Evolutionary conservation across 176 grass and related monocot species (phyloP).

Genomic region (Thalia dealbata): DNA sequence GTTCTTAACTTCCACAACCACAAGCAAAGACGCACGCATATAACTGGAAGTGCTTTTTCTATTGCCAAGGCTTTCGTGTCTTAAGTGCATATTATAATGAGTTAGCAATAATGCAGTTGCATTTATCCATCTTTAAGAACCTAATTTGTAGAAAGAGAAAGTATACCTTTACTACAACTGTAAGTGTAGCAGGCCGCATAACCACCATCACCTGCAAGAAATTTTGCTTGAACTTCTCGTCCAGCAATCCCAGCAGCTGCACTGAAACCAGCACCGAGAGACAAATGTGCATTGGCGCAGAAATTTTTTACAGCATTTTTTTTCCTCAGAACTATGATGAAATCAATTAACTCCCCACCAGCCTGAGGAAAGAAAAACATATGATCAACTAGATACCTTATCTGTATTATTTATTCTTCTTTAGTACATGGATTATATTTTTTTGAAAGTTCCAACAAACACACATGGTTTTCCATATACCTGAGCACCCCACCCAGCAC

Average conservation of each 20-base stretch:
- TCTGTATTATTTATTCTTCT: background rate
- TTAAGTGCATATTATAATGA: background rate
- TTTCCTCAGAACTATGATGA: constrained; percentile 72
- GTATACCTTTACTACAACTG: constrained; percentile 85
- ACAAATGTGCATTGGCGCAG: constrained; percentile 64
- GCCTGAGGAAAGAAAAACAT: constrained; percentile 29
- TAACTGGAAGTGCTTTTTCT: too few relatives aligned
- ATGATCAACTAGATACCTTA: constrained; percentile 2
- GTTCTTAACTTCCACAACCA: too few relatives aligned
- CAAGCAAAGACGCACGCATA: too few relatives aligned
- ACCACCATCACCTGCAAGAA: constrained; percentile 80
- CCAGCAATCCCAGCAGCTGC: constrained; percentile 72
- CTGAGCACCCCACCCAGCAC: constrained; percentile 88
- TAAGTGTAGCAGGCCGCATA: constrained; percentile 88
- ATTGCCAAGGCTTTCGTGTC: too few relatives aligned
- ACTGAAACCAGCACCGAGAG: constrained; percentile 66
- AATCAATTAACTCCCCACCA: constrained; percentile 84
- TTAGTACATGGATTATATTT: constrained; percentile 2
- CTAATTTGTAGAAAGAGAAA: background rate
- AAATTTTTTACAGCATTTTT: constrained; percentile 78
- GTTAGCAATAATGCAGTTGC: background rate
- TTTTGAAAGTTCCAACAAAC: background rate
- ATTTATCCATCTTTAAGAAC: background rate
- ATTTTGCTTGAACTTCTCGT: constrained; percentile 60
- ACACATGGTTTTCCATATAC: constrained; percentile 1